Evolutionary conservation across 768 basidiomycete species (phyloP), one percentile per base, ranked within the genome.

Genomic region (Boletus rubescentipes): DNA sequence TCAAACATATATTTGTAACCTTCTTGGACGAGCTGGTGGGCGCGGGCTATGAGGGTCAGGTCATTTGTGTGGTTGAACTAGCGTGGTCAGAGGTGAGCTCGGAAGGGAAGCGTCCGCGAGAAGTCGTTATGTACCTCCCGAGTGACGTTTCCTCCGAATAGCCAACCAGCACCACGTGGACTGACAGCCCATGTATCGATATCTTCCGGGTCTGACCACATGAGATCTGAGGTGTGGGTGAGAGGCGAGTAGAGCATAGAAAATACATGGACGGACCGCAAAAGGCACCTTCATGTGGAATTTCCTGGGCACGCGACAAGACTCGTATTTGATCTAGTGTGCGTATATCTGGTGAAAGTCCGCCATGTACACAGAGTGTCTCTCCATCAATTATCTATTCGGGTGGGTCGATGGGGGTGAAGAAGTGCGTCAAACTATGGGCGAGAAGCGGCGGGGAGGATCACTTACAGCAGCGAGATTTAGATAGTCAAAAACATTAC

Each of bases 191-290:
- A 98, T 38, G 89, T 94, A 37, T 91, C 89, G 37, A 96, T 87
- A 39, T 96, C 91, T 65, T 98, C 94, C 4, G 89, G 95, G 69
- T 98, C 95, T 34, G 91, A 93, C 96, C 96, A 98, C 93, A 98
- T 97, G 12, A 98, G 81, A 67, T 98, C 93, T 93, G 47, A 9
- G 42, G 30, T 15, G 9, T 9, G 31, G 2, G 40, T 29, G 34
- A 36, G 40, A 30, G 26, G 31, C n/a, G 23, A 38, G 21, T 18
- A 9, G 31, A 21, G 41, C 43, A 38, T 15, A 31, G 14, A 18
- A 41, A 14, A 15, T 12, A 26, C 14, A 42, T 23, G 23, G 9
- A 62, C 82, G 30, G 62, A 87, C 89, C 89, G 61, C 96, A 98
- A 76, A 98, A 98, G 9, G 95, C 89, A n/a, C 96, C 96, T 68